These are phyloP conservation scores for Penicillium atrosanguineum DNA, from an alignment of 495 filamentous ascomycete species.

Conservation along the genomic window DNA sequence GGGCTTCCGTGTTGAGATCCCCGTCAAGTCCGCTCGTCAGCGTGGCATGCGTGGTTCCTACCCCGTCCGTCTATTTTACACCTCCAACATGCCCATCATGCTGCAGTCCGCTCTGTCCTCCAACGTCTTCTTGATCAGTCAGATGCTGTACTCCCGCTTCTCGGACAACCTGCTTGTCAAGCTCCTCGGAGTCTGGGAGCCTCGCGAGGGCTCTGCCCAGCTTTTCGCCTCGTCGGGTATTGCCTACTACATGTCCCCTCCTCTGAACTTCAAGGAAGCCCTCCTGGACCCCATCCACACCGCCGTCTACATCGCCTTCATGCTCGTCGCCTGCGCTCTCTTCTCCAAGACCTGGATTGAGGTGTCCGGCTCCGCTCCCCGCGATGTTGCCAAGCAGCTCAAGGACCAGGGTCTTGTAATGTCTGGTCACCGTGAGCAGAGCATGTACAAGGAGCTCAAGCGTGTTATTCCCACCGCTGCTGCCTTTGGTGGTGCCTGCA, in stretches of 20 bases:
- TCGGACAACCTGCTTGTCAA: constrained; percentile 96
- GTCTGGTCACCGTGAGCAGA: constrained; percentile 98
- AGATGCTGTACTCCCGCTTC: constrained; percentile 99
- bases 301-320: constrained; percentile 91
- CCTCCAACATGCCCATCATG: constrained; percentile 93
- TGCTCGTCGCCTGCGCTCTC: constrained; percentile 94
- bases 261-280: constrained; percentile 94
- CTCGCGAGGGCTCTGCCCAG: constrained; percentile 91
- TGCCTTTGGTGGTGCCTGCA: constrained; percentile 98
- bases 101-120: constrained; percentile 95
- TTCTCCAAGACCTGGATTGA: constrained; percentile 99
- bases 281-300: constrained; percentile 96
- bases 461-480: constrained; percentile 97
- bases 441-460: constrained; percentile 99
- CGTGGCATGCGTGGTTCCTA: constrained; percentile 90
- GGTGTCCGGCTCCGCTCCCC: constrained; percentile 93
- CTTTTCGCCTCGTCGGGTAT: constrained; percentile 89
- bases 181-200: constrained; percentile 97
- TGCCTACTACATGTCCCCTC: constrained; percentile 99
- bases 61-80: constrained; percentile 67
- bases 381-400: constrained; percentile 99
- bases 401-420: constrained; percentile 99
- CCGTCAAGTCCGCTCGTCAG: constrained; percentile 98
- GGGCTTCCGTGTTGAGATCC: constrained; percentile 99
- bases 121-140: constrained; percentile 97